These are phyloP conservation scores for Metarhizium robertsii DNA, from an alignment of 2,329 filamentous ascomycete genomes.

Conservation along the genomic window DNA sequence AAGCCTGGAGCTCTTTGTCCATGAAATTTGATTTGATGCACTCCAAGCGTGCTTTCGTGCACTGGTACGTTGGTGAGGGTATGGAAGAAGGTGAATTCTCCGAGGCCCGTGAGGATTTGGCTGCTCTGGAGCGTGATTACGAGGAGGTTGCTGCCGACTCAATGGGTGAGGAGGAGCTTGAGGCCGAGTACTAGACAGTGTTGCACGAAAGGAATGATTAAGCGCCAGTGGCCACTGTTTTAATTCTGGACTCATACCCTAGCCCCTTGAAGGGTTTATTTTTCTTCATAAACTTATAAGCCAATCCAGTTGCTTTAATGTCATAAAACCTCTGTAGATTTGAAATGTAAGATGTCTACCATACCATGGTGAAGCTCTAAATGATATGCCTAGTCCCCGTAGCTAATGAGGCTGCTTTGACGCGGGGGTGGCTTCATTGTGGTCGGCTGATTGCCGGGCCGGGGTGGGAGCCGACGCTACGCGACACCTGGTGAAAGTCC, in stretches of 20 bases:
- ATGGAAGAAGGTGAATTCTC: constrained; percentile 99
- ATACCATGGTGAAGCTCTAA: not conserved
- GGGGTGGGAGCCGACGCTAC: constrained; percentile 19
- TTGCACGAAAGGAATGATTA: constrained; percentile 3
- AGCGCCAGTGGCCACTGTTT: constrained; percentile 9
- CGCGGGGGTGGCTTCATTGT: not conserved
- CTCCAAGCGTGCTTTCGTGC: constrained; percentile 99
- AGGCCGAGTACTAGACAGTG: constrained; percentile 75
- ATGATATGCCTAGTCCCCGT: not conserved
- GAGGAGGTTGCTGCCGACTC: constrained; percentile 97
- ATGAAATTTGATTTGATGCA: constrained; percentile 99
- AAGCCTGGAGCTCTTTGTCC: constrained; percentile 93
- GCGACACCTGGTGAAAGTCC: constrained; percentile 10
- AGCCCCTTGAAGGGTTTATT: constrained; percentile 22
- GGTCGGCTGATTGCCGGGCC: constrained; percentile 10
- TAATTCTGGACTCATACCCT: constrained; percentile 17
- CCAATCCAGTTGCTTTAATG: constrained; percentile 27
- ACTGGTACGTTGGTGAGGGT: constrained; percentile 99
- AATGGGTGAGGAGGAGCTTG: constrained; percentile 74
- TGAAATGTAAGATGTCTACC: constrained; percentile 2
- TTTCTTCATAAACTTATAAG: constrained; percentile 28
- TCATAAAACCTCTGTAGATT: constrained; percentile 22
- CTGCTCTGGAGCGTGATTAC: constrained; percentile 95
- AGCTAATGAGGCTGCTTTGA: not conserved
- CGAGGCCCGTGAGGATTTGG: constrained; percentile 96